phyloP scores from a whole-genome alignment of 2,329 filamentous ascomycete species.

The Ophiostoma tasmaniense region DNA sequence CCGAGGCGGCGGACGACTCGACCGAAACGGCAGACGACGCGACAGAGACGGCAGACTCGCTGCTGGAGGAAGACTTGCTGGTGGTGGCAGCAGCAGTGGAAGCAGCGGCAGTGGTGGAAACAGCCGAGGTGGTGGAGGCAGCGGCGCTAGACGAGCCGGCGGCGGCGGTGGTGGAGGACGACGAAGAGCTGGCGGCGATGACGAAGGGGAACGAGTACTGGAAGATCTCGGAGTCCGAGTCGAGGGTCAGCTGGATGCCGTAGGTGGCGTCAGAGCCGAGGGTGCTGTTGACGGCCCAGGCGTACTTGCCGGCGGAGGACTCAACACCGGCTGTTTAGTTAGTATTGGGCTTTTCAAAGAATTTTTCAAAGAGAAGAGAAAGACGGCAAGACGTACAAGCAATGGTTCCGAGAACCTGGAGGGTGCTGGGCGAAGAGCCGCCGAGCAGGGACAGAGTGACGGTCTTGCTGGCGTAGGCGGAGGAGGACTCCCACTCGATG shows the following conservation, averaged over 20 bases:
- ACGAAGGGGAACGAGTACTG: slow-evolving; percentile 57
- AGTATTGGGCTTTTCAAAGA: background rate
- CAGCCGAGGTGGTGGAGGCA: slow-evolving; percentile 13
- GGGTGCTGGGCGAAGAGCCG: slow-evolving; percentile 37
- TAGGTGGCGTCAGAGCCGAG: slow-evolving; percentile 43
- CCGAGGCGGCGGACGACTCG: slow-evolving; percentile 21
- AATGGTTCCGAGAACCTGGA: slow-evolving; percentile 36
- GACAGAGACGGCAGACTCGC: slow-evolving; percentile 13
- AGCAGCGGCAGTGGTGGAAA: background rate
- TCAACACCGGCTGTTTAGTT: slow-evolving; percentile 36
- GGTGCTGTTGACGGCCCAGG: slow-evolving; percentile 41
- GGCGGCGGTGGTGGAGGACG: background rate
- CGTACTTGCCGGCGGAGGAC: slow-evolving; percentile 37
- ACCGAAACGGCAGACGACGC: slow-evolving; percentile 6
- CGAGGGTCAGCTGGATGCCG: slow-evolving; percentile 47
- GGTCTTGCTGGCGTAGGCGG: slow-evolving; percentile 32
- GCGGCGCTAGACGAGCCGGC: slow-evolving; percentile 14
- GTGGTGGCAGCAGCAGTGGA: slow-evolving; percentile 16
- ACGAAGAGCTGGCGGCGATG: slow-evolving; percentile 31
- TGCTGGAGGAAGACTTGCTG: background rate
- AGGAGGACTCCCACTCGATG: slow-evolving; percentile 42
- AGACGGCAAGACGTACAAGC: slow-evolving; percentile 38
- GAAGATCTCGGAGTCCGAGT: slow-evolving; percentile 40
- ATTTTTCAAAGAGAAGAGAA: background rate
- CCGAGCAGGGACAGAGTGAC: slow-evolving; percentile 48